These are phyloP conservation scores for Pseudogymnoascus sp. DNA, from an alignment of 2,329 filamentous ascomycete species.

Conservation along the genomic window DNA sequence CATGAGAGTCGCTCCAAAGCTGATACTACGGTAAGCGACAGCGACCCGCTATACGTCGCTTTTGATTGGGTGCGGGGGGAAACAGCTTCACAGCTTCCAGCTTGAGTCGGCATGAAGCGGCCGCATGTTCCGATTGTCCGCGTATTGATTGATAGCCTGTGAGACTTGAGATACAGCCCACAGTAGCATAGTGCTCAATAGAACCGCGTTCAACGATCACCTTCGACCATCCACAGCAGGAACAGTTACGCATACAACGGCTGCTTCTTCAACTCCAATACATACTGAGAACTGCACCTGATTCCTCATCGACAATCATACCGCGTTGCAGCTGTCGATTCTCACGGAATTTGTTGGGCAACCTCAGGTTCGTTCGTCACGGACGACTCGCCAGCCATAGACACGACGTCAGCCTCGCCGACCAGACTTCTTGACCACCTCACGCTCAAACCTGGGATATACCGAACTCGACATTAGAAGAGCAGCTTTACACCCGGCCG, in stretches of 20 bases:
- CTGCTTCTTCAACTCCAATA: background rate
- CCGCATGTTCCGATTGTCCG: background rate
- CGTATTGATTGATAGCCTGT: background rate
- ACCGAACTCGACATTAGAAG: background rate
- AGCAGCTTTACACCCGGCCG: background rate
- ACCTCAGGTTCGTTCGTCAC: background rate
- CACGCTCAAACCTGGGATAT: background rate
- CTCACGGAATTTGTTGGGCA: background rate
- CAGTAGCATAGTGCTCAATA: background rate
- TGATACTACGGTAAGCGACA: too few species aligned
- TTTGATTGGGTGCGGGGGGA: background rate
- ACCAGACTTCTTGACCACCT: background rate
- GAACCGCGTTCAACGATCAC: background rate
- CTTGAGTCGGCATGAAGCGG: background rate
- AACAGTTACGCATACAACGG: background rate
- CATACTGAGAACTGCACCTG: background rate
- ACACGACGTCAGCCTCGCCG: background rate
- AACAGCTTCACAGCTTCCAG: background rate
- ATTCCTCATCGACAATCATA: background rate
- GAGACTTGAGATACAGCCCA: background rate
- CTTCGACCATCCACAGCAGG: background rate
- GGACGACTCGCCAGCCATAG: background rate
- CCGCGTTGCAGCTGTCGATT: background rate
- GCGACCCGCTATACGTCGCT: background rate
- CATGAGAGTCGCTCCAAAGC: too few species aligned